Evolutionary conservation across 202 grass and related monocot genomes (phyloP).

Genomic region (Saccharum hybrid): DNA sequence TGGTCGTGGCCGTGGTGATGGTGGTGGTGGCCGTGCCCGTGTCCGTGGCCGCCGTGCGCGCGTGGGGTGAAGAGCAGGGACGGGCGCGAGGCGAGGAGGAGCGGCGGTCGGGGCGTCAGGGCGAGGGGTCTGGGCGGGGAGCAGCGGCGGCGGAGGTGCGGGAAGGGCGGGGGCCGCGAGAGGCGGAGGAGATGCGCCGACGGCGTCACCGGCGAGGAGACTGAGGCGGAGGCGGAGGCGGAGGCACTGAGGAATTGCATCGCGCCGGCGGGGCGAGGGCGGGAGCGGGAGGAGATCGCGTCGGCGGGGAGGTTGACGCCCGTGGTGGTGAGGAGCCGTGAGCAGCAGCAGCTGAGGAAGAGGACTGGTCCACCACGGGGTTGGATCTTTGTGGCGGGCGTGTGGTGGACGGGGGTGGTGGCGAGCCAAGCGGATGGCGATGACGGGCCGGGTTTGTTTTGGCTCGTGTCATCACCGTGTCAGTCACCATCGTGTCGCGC

Average conservation of each 20-base stretch:
- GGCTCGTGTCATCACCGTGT: slow-evolving; percentile 39
- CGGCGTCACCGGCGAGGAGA: slow-evolving; percentile 9
- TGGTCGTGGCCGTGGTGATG: slow-evolving; percentile 36
- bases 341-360: neutral
- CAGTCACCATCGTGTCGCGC: slow-evolving; percentile 12
- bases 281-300: slow-evolving; percentile 19
- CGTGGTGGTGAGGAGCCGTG: neutral
- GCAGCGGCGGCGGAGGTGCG: slow-evolving; percentile 44
- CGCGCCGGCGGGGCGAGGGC: neutral
- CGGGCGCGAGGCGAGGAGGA: slow-evolving; percentile 10
- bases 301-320: neutral
- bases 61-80: slow-evolving; percentile 31
- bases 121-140: slow-evolving; percentile 13
- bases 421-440: slow-evolving; percentile 40
- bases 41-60: slow-evolving; percentile 50
- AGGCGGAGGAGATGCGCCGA: slow-evolving; percentile 40
- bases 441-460: neutral
- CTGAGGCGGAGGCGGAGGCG: slow-evolving; percentile 15
- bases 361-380: neutral
- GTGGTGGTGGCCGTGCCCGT: slow-evolving; percentile 35
- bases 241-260: slow-evolving; percentile 52
- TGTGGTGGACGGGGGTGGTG: slow-evolving; percentile 26
- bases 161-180: slow-evolving; percentile 35
- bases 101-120: neutral
- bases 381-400: slow-evolving; percentile 39